These are phyloP conservation scores for Podospora appendiculata DNA, from an alignment of 495 filamentous ascomycete species.

Conservation along the genomic window DNA sequence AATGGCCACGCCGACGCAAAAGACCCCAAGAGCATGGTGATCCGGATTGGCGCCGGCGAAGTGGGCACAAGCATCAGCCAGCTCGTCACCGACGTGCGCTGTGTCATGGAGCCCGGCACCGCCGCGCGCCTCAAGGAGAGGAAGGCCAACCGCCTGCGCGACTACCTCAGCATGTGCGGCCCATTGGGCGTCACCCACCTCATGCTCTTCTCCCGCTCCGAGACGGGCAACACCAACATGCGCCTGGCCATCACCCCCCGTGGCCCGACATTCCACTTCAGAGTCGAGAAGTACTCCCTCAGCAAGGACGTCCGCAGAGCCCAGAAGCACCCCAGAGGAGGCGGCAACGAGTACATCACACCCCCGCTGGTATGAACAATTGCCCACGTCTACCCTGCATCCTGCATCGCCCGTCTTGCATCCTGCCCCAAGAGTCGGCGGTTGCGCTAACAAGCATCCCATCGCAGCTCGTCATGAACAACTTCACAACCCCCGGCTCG, in stretches of 20 bases:
- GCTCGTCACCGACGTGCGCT: slow-evolving; percentile 82
- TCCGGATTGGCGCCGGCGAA: slow-evolving; percentile 89
- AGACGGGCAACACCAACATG: slow-evolving; percentile 85
- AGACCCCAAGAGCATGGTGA: slow-evolving; percentile 94
- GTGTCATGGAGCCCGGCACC: slow-evolving; percentile 93
- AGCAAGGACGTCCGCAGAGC: slow-evolving; percentile 81
- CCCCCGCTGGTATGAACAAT: slow-evolving; percentile 58
- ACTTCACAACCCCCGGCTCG: slow-evolving; percentile 68
- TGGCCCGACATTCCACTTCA: slow-evolving; percentile 88
- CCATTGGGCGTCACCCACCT: slow-evolving; percentile 91
- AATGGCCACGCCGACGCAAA: slow-evolving; percentile 40
- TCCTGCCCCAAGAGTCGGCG: background rate
- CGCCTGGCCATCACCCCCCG: slow-evolving; percentile 82
- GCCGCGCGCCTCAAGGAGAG: slow-evolving; percentile 83
- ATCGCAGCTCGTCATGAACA: slow-evolving; percentile 87
- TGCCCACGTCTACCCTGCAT: background rate
- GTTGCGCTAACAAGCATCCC: slow-evolving; percentile 10
- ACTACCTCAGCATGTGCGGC: slow-evolving; percentile 94
- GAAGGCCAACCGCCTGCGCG: slow-evolving; percentile 78
- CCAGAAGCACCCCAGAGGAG: slow-evolving; percentile 70
- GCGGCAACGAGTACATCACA: slow-evolving; percentile 73
- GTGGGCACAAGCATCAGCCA: slow-evolving; percentile 88
- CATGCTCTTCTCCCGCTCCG: slow-evolving; percentile 86
- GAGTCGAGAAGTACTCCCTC: slow-evolving; percentile 93
- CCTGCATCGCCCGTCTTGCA: background rate